Conservation (phyloP, 2,329 filamentous ascomycete species). For the Reticulascus tulasneorum region DNA sequence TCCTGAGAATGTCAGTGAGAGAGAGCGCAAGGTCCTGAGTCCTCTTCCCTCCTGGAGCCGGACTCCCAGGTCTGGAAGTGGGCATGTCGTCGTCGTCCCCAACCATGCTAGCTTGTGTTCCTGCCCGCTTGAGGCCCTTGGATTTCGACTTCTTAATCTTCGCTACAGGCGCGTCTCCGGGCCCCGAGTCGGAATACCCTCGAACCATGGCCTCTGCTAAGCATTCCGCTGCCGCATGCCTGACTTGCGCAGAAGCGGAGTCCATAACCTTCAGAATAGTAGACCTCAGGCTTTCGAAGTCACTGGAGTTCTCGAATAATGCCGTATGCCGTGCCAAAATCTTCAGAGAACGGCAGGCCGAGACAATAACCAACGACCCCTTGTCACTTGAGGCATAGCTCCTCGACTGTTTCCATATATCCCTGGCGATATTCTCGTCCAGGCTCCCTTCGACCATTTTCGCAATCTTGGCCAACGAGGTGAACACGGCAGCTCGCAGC, state of each 20-base stretch:
- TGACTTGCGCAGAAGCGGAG: conserved; percentile 67
- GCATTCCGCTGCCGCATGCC: conserved; percentile 82
- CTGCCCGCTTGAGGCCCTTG: conserved; percentile 51
- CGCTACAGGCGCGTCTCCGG: conserved; percentile 40
- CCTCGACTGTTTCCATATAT: conserved; percentile 89
- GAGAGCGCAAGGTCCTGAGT: conserved; percentile 69
- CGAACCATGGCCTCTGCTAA: conserved; percentile 81
- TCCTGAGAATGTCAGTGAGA: conserved; percentile 72
- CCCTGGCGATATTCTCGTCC: conserved; percentile 81
- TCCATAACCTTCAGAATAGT: conserved; percentile 85
- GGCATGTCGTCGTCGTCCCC: conserved; percentile 71
- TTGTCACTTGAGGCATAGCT: conserved; percentile 76
- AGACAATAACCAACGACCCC: conserved; percentile 72
- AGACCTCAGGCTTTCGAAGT: conserved; percentile 84
- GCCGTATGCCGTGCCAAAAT: conserved; percentile 66
- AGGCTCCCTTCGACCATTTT: conserved; percentile 71
- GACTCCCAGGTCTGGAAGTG: conserved; percentile 63
- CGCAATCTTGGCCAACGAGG: conserved; percentile 70
- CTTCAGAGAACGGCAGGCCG: conserved; percentile 75
- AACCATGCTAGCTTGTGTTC: conserved; percentile 55
- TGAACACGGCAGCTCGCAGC: conserved; percentile 73
- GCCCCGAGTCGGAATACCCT: conserved; percentile 63
- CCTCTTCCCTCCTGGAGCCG: conserved; percentile 65
- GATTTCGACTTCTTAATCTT: conserved; percentile 55
- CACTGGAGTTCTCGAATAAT: conserved; percentile 82